Percentiles rank a stretch among this genome's conserved stretches.
Evolutionary conservation across 2,329 filamentous ascomycete species (phyloP).

Genomic region (Dothiorella sarmentorum): DNA sequence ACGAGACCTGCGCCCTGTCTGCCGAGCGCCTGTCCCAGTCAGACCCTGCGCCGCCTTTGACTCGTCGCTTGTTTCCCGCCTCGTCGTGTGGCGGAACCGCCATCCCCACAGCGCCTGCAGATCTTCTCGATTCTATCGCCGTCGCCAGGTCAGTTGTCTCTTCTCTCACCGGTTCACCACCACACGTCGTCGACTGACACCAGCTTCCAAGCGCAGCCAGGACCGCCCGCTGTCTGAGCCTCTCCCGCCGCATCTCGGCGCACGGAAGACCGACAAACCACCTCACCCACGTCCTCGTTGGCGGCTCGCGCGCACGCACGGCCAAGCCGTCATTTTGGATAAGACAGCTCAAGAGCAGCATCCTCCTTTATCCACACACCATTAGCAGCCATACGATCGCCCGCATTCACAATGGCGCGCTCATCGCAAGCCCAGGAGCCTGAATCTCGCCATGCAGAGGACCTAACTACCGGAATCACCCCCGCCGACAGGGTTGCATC

Average conservation of each 20-base stretch:
- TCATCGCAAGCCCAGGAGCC: conserved; percentile 25
- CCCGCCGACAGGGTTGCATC: conserved; percentile 21
- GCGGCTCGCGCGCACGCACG: conserved; percentile 11
- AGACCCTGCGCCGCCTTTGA: too few relatives aligned
- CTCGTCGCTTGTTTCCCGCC: too few relatives aligned
- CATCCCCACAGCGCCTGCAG: conserved; percentile 15
- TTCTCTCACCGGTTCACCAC: conserved; percentile 9
- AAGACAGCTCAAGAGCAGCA: conserved; percentile 1
- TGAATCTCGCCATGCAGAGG: conserved; percentile 20
- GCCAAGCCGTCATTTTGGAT: conserved; percentile 14
- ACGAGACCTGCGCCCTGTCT: too few relatives aligned
- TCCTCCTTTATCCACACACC: background rate
- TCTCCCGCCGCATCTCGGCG: conserved; percentile 9
- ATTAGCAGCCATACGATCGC: conserved; percentile 3
- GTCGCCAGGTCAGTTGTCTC: conserved; percentile 13
- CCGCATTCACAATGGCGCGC: conserved; percentile 26
- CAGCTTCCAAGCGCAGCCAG: background rate
- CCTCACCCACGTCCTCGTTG: conserved; percentile 9
- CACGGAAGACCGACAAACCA: conserved; percentile 6
- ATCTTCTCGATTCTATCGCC: conserved; percentile 12
- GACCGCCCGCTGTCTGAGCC: conserved; percentile 3
- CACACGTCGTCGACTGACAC: background rate
- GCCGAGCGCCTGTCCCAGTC: too few relatives aligned
- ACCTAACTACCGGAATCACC: conserved; percentile 13
- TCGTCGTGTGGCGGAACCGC: background rate